These are phyloP conservation scores for Pezicula radicicola DNA, from an alignment of 2,329 filamentous ascomycete species.

Conservation along the genomic window DNA sequence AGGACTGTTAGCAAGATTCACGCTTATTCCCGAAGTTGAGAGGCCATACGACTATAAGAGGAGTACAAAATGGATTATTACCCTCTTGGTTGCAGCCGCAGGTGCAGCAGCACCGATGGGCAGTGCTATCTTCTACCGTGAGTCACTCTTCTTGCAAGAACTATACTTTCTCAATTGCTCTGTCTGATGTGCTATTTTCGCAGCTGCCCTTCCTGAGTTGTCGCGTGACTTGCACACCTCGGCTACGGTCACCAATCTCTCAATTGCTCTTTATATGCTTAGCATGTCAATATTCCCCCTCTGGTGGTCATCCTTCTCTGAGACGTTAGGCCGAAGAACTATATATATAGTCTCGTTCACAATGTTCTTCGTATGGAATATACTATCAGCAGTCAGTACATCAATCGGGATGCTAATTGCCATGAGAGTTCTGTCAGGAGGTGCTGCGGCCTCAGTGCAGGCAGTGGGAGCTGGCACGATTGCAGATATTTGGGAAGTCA, in stretches of 20 bases:
- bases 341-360: constrained; percentile 75
- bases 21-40: constrained; percentile 76
- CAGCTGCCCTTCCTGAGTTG: constrained; percentile 67
- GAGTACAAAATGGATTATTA: constrained; percentile 81
- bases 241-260: constrained; percentile 68
- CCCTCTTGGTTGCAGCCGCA: constrained; percentile 72
- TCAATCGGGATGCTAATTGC: constrained; percentile 75
- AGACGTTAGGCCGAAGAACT: constrained; percentile 68
- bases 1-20: constrained; percentile 68
- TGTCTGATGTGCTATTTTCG: constrained; percentile 7
- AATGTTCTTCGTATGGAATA: constrained; percentile 68
- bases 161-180: neutral
- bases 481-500: constrained; percentile 74
- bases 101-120: constrained; percentile 79
- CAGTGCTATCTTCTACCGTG: constrained; percentile 79
- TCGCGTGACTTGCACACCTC: constrained; percentile 58
- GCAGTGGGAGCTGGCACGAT: constrained; percentile 82
- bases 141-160: constrained; percentile 28
- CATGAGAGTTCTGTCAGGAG: constrained; percentile 71
- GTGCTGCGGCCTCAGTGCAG: constrained; percentile 76
- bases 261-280: constrained; percentile 78
- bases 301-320: constrained; percentile 80
- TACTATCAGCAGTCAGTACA: constrained; percentile 64
- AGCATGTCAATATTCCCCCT: constrained; percentile 80
- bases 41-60: constrained; percentile 70